Evolutionary conservation across 352 stramenopile genomes (phyloP), one percentile per base, ranked within the genome.

Genomic region (Phytopythium helicoides): DNA sequence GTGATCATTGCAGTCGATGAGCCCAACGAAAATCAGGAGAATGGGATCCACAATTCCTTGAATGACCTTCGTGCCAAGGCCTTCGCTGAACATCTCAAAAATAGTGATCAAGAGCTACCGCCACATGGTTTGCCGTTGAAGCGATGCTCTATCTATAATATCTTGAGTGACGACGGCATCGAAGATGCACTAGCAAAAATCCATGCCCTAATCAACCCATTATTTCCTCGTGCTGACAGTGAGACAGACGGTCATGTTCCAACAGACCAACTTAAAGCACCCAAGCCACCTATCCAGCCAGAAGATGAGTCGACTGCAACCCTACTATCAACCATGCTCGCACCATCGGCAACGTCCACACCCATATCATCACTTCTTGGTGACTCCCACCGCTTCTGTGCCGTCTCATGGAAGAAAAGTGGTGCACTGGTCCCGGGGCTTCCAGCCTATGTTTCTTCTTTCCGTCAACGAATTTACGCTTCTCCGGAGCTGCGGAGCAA

Each of bases 321-420:
- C 25, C 19, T 51, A 8, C 16, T 51, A 19, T 7, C 45, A 6
- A n/a, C 45, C 12, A 40, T 51, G 45, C 23, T 51, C 11, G 23
- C 28, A 0, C n/a, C 45, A 6, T 51, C 45, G 9, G 12, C 45
- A 31, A 3, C 6, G n/a, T 1, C n/a, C 2, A 14, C n/a, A 3
- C 8, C 28, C 8, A n/a, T 35, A 14, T 26, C 60, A 4, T 47
- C 46, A 26, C 54, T 71, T 66, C 49, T 81, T 15, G 80, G 80
- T 6, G 78, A 85, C 42, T 82, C 69, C 19, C 74, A 55, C 3
- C 77, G 65, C 9, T 92, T 81, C 44, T 92, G 81, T 15, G 56
- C 76, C 7, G 81, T 92, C 12, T 67, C 74, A n/a, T 92, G 76
- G 81, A 10, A 23, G 16, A 63, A 48, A 0, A 74, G 71, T 44